Evolutionary conservation across 768 basidiomycete genomes (phyloP), one percentile per base, ranked within the genome.

Genomic region (Boletus sensibilis): DNA sequence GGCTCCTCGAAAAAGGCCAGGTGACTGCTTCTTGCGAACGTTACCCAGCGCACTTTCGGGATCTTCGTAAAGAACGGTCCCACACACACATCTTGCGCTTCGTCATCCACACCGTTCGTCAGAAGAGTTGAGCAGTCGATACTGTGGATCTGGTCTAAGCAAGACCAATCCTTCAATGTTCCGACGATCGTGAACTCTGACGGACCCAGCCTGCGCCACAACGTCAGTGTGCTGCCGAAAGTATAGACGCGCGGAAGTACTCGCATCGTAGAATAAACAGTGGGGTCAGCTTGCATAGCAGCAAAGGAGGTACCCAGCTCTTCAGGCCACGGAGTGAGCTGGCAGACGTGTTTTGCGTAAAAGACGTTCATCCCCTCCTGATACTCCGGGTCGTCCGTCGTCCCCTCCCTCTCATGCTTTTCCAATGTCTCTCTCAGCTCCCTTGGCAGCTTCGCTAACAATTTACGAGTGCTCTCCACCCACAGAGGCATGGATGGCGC

Each of bases 151-250:
- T 75, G 69, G 39, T 78, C 75, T 14, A 80, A 63, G 48, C 82
- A 75, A 13, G 73, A 67, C 82, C 82, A 85, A 2, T 70, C 60
- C 61, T 77, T 77, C 40, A 83, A 55, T 1, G 76, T 66, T 0
- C 78, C 78, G 11, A 72, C 68, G 20, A 75, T 71, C 34, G 66
- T 64, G 60, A 78, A 77, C 59, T 78, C 75, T 25, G 72, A 71
- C 7, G 70, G 13, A 37, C 66, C 54, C 41, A 59, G 16, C 55
- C 63, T 68, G 20, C 10, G 23, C 12, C 10, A 7, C 10, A 4
- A 3, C 18, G 37, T 62, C 42, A 57, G 56, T 23, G 11, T 38
- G 4, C 8, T n/a, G 25, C 8, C 12, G 31, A 50, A 23, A 33
- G 40, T 38, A 2, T 27, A 35, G 4, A 40, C 37, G 2, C 11